Percentiles rank a stretch among this genome's conserved stretches.
phyloP scores from a whole-genome alignment of 2,329 filamentous ascomycete species.

The Ambrosiella cleistominuta region DNA sequence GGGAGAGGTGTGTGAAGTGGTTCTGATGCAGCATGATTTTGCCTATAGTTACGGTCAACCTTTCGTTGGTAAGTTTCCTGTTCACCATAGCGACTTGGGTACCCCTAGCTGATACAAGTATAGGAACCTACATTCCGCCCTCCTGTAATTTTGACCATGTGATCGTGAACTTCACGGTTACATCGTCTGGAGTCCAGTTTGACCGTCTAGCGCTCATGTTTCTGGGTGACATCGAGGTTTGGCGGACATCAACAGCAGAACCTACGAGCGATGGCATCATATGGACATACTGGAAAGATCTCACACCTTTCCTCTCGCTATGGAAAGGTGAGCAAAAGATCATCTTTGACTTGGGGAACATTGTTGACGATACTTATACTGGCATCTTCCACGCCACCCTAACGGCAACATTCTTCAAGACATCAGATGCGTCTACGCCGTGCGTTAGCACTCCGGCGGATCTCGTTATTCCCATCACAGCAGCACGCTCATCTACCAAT shows the following conservation, averaged over 20 bases:
- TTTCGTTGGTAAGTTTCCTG: conserved; percentile 41
- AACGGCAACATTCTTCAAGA: conserved; percentile 52
- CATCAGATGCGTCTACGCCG: conserved; percentile 8
- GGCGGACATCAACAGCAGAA: conserved; percentile 67
- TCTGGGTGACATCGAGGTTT: conserved; percentile 62
- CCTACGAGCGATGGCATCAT: conserved; percentile 52
- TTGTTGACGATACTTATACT: conserved; percentile 53
- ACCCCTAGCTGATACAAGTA: not conserved
- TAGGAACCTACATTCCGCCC: conserved; percentile 49
- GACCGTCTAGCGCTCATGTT: conserved; percentile 63
- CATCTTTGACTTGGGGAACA: conserved; percentile 65
- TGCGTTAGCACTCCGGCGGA: conserved; percentile 31
- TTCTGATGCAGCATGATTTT: conserved; percentile 57
- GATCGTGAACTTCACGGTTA: conserved; percentile 58
- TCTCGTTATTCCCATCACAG: conserved; percentile 49
- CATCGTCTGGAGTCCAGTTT: conserved; percentile 53
- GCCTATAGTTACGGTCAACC: conserved; percentile 55
- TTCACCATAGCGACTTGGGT: not conserved
- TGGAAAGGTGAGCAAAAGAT: conserved; percentile 54
- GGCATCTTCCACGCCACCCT: conserved; percentile 57
- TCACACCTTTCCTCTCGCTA: conserved; percentile 51
- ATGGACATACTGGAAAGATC: conserved; percentile 65
- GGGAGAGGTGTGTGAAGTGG: conserved; percentile 26
- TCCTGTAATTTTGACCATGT: conserved; percentile 55
- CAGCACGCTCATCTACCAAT: conserved; percentile 30